Conservation (phyloP, 129 eudicot species). For the Sambucus nigra region DNA sequence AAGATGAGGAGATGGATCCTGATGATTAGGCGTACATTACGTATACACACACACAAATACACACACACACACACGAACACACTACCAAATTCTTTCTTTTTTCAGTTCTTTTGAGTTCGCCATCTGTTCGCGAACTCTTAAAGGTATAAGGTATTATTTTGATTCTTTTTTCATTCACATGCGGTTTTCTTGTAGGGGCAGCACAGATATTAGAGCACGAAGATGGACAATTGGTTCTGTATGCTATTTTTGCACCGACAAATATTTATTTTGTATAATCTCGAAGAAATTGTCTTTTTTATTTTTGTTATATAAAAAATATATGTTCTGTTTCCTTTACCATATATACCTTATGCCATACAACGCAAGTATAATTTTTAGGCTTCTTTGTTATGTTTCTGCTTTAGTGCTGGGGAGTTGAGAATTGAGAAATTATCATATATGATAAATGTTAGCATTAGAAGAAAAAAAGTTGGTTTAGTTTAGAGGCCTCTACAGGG, state of each 20-base stretch:
- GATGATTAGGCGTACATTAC: conserved; percentile 50
- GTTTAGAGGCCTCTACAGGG: no score
- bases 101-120: conserved; percentile 16
- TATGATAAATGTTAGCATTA: no score
- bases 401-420: no score
- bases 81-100: conserved; percentile 15
- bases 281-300: background rate
- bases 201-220: background rate
- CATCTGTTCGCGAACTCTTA: background rate
- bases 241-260: conserved; percentile 20
- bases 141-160: conserved; percentile 5
- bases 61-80: background rate
- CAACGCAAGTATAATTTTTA: conserved; percentile 22
- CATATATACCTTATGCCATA: no score
- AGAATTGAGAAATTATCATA: no score
- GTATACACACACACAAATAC: conserved; percentile 6
- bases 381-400: background rate
- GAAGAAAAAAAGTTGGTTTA: no score
- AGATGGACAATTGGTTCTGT: background rate
- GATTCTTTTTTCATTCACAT: background rate
- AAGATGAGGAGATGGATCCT: conserved; percentile 97
- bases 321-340: conserved; percentile 3
- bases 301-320: background rate
- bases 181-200: conserved; percentile 5
- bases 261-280: conserved; percentile 12